phyloP scores from a whole-genome alignment of 1,284 basidiomycete species.

The Cystobasidium sp. region DNA sequence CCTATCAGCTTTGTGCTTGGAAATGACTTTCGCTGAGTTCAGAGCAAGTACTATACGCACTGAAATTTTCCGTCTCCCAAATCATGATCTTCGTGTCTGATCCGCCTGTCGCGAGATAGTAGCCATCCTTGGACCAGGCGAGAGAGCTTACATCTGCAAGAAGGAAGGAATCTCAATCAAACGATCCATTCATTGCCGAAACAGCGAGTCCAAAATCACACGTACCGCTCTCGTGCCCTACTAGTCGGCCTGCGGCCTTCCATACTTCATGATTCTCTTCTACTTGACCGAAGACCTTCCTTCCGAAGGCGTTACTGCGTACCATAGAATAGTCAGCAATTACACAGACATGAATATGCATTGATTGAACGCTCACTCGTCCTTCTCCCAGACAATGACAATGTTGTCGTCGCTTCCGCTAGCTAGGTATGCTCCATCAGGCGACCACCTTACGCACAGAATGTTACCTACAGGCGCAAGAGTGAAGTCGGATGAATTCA shows the following conservation, averaged over 20 bases:
- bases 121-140: constrained; percentile 89
- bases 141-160: constrained; percentile 88
- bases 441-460: constrained; percentile 91
- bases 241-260: constrained; percentile 88
- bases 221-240: constrained; percentile 88
- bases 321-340: background rate
- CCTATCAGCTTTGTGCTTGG: background rate
- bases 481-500: too few relatives aligned
- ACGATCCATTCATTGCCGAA: background rate
- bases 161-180: background rate
- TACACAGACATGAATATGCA: constrained; percentile 1
- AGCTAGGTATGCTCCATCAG: constrained; percentile 90
- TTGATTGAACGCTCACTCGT: constrained; percentile 70
- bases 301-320: constrained; percentile 64
- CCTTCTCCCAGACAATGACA: constrained; percentile 95
- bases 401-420: constrained; percentile 96
- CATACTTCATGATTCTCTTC: constrained; percentile 96
- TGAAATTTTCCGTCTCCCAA: constrained; percentile 87
- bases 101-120: constrained; percentile 91
- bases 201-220: constrained; percentile 4
- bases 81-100: constrained; percentile 88
- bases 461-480: constrained; percentile 68
- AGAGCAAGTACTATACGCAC: constrained; percentile 59
- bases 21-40: background rate
- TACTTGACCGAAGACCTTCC: constrained; percentile 87